These are phyloP conservation scores for Capsicum rhomboideum DNA, from an alignment of 257 asterid species.

Conservation along the genomic window DNA sequence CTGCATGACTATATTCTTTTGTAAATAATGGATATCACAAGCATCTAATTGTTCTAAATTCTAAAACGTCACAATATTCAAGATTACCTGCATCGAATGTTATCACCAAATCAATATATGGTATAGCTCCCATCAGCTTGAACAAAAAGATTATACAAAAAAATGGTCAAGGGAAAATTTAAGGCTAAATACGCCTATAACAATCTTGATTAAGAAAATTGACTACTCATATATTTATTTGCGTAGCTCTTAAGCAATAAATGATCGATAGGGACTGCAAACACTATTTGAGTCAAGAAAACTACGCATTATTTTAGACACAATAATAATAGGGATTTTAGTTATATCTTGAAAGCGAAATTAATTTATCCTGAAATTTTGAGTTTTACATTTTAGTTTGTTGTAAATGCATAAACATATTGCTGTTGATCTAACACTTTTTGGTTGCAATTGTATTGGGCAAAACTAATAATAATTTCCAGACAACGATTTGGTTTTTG, in stretches of 20 bases:
- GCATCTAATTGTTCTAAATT: no score
- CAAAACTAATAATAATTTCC: not conserved
- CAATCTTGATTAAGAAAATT: not conserved
- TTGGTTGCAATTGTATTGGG: not conserved
- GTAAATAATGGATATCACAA: no score
- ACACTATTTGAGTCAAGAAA: not conserved
- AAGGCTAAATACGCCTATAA: not conserved
- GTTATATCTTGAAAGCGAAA: no score
- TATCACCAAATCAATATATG: no score
- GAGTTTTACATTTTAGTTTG: not conserved
- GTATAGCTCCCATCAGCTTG: not conserved
- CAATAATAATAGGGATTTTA: not conserved
- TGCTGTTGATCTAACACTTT: not conserved
- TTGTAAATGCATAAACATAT: not conserved
- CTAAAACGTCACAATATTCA: no score
- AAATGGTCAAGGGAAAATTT: not conserved
- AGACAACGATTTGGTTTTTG: no score
- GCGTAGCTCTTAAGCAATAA: not conserved
- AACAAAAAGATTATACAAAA: not conserved
- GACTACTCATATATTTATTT: not conserved
- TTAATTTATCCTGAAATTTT: not conserved
- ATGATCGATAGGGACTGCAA: not conserved
- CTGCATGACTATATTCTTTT: no score
- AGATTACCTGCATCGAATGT: no score
- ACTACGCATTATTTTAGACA: not conserved